Base-by-base conservation (phyloP, 192 early-diverging fungal species). In the Chytriomyces sp. region DNA sequence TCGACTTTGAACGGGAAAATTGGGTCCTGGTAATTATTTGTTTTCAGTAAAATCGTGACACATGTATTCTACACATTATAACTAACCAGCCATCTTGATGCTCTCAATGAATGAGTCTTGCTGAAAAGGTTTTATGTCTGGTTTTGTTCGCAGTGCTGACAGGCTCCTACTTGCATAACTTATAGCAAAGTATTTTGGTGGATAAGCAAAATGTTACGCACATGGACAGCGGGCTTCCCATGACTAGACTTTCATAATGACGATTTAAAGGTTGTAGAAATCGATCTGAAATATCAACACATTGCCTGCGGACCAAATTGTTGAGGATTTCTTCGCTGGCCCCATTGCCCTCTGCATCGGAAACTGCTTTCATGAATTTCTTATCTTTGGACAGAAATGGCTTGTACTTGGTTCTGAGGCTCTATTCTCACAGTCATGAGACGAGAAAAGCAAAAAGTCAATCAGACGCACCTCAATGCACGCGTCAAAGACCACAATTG, bases 201-300 rank as follows among this genome's bases (percentile, higher is more conserved):
- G n/a, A n/a, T 32, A 41, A 55, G 60, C 22, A 22, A 40, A 52
- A 39, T 37, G 10, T 10, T 3, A 69, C 78, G 66, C 72, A 85
- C 88, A 86, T 85, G 59, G 86, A 66, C 32, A 77, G 69, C 26
- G 74, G 82, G 32, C 82, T 85, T 40, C 87, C 85, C 2, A 95
- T 91, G 52, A 99, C 86, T 59, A 96, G 76, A 3, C 91, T 91
- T 70, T 91, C 88, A 78, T 96, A 99, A 75, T 98, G 93, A 14
- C 93, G 88, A 72, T 98, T 93, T 59, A 99, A 80, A n/a, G 97
- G 97, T 31, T 92, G 93, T 69, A 99, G 77, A 71, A 99, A 96
- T 80, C 91, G 86, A 71, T 95, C 94, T 0, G 96, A 95, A 49
- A 99, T 77, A 53, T 96, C 95, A 19, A 92, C 85, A 86, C 98